Base-by-base conservation (phyloP, 768 basidiomycete species). In the Termitomyces sp. region DNA sequence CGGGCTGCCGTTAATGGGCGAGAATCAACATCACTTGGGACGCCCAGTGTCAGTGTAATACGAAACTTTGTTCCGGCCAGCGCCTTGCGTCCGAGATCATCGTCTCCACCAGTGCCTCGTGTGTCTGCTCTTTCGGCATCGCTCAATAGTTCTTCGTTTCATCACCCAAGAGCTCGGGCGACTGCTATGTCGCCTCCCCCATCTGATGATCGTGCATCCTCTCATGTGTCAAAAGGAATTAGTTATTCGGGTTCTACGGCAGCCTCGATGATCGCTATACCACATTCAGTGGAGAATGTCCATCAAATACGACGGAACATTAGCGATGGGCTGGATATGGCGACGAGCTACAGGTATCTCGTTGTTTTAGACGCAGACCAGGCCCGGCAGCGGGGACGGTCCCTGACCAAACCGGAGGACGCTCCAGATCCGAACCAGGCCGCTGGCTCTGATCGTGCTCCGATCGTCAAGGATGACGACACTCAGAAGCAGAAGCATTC, bases 111-210 rank as follows among this genome's bases (percentile, higher is more conserved):
- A 28, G 63, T 68, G 28, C 72, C 76, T 31, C 73, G 75, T 50
- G 59, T 77, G 33, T 91, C 88, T 52, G 81, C 84, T 5, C 78
- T 91, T 43, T 89, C 88, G 19, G 81, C 81, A n/a, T 89, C 88
- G 35, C 73, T 90, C 44, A 82, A 77, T 6, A 80, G 79, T 21
- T 77, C 85, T 19, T 71, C 72, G 15, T 82, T 88, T 61, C 78
- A 86, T 57, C 74, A 82, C 62, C 78, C 81, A 5, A 76, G 68
- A 55, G 72, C 50, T 40, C 35, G 38, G 26, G 50, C 60, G 45
- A 65, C 65, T 21, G 62, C 52, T 19, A 38, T 60, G 8, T 59
- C 66, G 12, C 60, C 63, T 49, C 57, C 52, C 14, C 37, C 53
- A 42, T 33, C 50, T 35, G 31, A 42, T 33, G 33, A 59, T 50